Conservation (phyloP, 768 basidiomycete genomes). For the Hericium alpestre region DNA sequence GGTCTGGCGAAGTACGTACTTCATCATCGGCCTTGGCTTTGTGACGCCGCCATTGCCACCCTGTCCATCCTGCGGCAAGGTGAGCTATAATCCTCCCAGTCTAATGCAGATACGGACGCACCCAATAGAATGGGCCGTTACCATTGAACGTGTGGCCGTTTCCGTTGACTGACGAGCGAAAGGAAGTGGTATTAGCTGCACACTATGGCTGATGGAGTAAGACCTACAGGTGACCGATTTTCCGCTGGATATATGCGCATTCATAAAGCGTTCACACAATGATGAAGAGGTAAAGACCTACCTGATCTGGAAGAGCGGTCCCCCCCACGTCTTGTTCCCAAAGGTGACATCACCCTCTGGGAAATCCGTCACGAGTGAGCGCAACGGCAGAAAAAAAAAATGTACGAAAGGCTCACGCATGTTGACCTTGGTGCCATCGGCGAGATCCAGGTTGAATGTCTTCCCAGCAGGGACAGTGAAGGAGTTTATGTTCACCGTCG, state of each 20-base stretch:
- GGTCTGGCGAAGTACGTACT: slow-evolving; percentile 13
- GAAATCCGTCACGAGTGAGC: not conserved
- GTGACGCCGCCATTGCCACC: slow-evolving; percentile 22
- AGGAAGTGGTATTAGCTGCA: not conserved
- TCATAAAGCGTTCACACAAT: not conserved
- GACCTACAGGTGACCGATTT: slow-evolving; percentile 36
- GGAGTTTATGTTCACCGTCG: slow-evolving; percentile 42
- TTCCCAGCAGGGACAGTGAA: slow-evolving; percentile 49
- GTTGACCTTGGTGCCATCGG: slow-evolving; percentile 44
- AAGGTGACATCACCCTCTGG: slow-evolving; percentile 50
- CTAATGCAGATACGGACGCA: slow-evolving; percentile 7
- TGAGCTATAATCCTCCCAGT: not conserved
- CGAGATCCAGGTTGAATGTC: slow-evolving; percentile 36
- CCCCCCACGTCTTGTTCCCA: slow-evolving; percentile 39
- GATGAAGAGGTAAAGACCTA: not conserved
- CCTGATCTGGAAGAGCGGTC: slow-evolving; percentile 40
- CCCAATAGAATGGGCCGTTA: slow-evolving; percentile 35
- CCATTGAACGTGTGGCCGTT: slow-evolving; percentile 32
- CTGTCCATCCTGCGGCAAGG: slow-evolving; percentile 17
- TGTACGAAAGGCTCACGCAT: slow-evolving; percentile 30
- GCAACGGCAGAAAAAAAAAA: not conserved
- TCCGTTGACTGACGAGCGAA: slow-evolving; percentile 25
- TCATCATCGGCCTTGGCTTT: slow-evolving; percentile 30
- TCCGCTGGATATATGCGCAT: slow-evolving; percentile 26
- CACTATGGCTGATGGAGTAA: not conserved